Evolutionary conservation across 371 early-diverging fungal genomes (phyloP), one percentile per base, ranked within the genome.

Genomic region (Parasitella parasitica): DNA sequence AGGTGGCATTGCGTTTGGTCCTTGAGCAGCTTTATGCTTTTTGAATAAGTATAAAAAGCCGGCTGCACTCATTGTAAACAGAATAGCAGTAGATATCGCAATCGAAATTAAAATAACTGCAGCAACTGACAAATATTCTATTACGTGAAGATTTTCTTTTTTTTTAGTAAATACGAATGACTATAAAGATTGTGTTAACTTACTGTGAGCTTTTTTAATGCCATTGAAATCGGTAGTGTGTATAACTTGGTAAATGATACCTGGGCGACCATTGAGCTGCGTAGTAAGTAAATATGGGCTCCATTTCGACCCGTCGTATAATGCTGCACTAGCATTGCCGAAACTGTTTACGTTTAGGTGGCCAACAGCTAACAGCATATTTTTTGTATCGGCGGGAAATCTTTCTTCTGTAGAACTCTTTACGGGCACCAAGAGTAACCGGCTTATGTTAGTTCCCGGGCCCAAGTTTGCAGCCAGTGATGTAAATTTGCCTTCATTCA

Each of bases 51-150:
- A 71, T 4, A 74, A 18, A 15, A 91, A 65, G 0, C 71, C 80
- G 3, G 64, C 24, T 0, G 61, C 70, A 2, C 89, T 87, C 50
- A 90, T 77, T 4, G 86, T 61, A 63, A 89, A 82, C 13, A 89
- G 82, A 6, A 92, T 65, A 6, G 80, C 86, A 16, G 89, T 75
- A 3, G 92, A 88, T 30, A 89, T 85, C n/a, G 85, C 91, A 24
- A 89, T 75, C n/a, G 92, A 86, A 38, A 91, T 87, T 11, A 91
- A 70, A 35, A 92, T 85, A 4, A 92, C 88, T 20, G 87, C 77
- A 3, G 87, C 84, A 0, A 86, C 64, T 0, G 90, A 77, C 26
- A 85, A 59, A 54, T 75, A 72, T 22, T 50, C 57, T 63, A 34
- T 24, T 8, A 53, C 13, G 32, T 5, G 4, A 35, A 59, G 16